These are phyloP conservation scores for Blastomyces gilchristii DNA, from an alignment of 2,329 filamentous ascomycete species.

Conservation along the genomic window DNA sequence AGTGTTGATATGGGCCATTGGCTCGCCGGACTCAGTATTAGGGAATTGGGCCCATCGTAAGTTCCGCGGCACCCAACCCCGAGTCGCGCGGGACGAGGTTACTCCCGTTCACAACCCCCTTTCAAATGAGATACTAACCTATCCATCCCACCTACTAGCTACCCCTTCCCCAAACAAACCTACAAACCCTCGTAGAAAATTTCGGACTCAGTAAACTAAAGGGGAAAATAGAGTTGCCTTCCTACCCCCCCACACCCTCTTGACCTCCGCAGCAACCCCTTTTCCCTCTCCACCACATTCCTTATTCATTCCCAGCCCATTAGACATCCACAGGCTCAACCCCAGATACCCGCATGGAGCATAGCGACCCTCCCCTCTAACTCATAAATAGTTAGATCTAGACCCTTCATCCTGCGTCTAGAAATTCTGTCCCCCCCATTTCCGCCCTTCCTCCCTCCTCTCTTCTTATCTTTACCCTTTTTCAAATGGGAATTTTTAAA, in stretches of 20 bases:
- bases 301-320: neutral
- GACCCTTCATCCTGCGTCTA: slow-evolving; percentile 1
- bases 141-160: slow-evolving; percentile 41
- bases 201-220: neutral
- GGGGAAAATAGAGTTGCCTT: too few relatives aligned
- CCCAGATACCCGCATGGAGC: slow-evolving; percentile 2
- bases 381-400: neutral
- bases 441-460: neutral
- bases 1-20: slow-evolving; percentile 90
- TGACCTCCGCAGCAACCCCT: neutral
- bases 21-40: slow-evolving; percentile 87
- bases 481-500: neutral
- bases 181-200: slow-evolving; percentile 45
- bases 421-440: neutral
- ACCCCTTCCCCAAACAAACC: slow-evolving; percentile 70
- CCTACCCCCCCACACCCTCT: too few relatives aligned
- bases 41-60: slow-evolving; percentile 92
- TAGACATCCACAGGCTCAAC: slow-evolving; percentile 10
- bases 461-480: neutral
- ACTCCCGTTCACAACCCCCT: neutral
- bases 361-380: neutral
- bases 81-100: neutral
- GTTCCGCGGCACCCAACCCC: slow-evolving; percentile 33
- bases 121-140: slow-evolving; percentile 1
- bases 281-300: neutral